Base-by-base conservation (phyloP, 225 moss, liverwort and hornwort species). In the Straminergon stramineum region DNA sequence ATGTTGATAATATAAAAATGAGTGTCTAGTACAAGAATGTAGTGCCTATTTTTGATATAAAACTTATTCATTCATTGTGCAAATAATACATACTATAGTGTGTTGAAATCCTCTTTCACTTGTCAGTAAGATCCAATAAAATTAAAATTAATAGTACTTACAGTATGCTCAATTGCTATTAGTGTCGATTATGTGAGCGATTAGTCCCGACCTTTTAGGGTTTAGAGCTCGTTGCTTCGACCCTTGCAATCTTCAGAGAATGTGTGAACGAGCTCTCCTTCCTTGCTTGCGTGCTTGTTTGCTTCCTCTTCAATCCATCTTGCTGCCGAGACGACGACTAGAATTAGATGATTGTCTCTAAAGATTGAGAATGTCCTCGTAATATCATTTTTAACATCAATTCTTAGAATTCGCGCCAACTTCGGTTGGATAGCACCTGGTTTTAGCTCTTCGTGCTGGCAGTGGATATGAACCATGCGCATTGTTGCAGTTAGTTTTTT, bases 11-110 rank as follows among this genome's bases (percentile, higher is more conserved):
- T 43, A 3, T 43, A 2, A 43, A 43, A 0, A 43, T 41, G 16
- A 43, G 0, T 26, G 14, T 1, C 24, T 26, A 48, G 48, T 48
- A 16, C 0, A 15, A 15, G 16, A 27, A 2, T 2, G 9, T 27
- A 16, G 2, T 9, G 16, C 39, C 4, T 39, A 17, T 27, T 73
- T 27, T 27, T 6, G 16, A 1, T 16, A 43, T 27, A 9, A 24
- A 71, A 26, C 26, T 41, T 43, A 26, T 43, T 43, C 27, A 43
- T 16, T 8, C 0, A 27, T 0, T 43, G 27, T 73, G 16, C 16
- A 9, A 43, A 73, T 43, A 43, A 14, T 73, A 26, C 71, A 26
- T 41, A 15, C 9, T 41, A 43, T 8, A 43, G 9, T 43, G 27
- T 4, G 0, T 74, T 45, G 17, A 6, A 45, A 45, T 43, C 28